Evolutionary conservation across 495 filamentous ascomycete genomes (phyloP), one percentile per base, ranked within the genome.

Genomic region (Hyaloscypha variabilis): DNA sequence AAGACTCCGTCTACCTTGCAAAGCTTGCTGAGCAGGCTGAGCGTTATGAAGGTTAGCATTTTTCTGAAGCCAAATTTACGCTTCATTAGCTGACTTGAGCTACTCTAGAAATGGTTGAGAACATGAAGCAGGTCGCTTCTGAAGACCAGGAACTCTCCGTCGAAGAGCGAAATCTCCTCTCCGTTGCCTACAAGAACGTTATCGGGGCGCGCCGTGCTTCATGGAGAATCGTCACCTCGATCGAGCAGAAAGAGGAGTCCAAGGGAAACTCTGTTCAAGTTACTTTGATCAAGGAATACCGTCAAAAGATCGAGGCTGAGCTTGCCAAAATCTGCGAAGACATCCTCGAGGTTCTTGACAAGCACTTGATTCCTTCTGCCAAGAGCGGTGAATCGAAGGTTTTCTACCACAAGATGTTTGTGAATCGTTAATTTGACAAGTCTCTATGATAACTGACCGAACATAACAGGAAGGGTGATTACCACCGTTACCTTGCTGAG

Each of bases 21-120:
- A 98, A 98, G 92, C 90, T 99, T 77, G 96, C 96, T 77, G 95
- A 99, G 90, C 95, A 99, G 88, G 95, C 95, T 79, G 95, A 99
- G 87, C 96, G 95, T 79, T 99, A 99, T 82, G 95, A 99, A 83
- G 95, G 95, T 97, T 83, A 75, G 91, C 88, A 70, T 23, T 55
- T n/a, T 42, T 67, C 58, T 42, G 34, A 30, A 30, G 10, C 49
- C 23, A 63, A 36, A n/a, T 29, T 21, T 42, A 14, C 39, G 21
- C 23, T 42, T 66, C 34, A 19, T 21, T 54, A 51, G 58, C 59
- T 63, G 34, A 69, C 34, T 25, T 57, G 53, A 51, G 39, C 39
- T 17, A 46, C 61, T 64, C 61, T 82, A 99, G 95, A 99, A 81
- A 99, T 99, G 95, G 95, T 99, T 67, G 96, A 98, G 86, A 97